These are phyloP conservation scores for Leucocoprinus sp. DNA, from an alignment of 768 basidiomycete species.

Conservation along the genomic window DNA sequence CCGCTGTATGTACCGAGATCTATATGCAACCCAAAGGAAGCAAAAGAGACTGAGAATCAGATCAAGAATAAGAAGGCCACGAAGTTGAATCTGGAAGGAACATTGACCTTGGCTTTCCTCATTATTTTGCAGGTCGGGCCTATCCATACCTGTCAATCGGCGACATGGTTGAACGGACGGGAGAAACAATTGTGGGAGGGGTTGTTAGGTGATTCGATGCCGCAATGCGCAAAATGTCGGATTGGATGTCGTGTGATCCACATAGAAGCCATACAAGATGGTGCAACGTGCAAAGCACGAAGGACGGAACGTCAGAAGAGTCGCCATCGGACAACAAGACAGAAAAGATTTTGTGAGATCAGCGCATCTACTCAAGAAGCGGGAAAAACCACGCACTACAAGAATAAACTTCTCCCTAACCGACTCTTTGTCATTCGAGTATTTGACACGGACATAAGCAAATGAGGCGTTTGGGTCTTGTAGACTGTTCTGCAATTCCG, in stretches of 20 bases:
- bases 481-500: slow-evolving; percentile 65
- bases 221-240: not conserved
- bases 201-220: not conserved
- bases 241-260: slow-evolving; percentile 16
- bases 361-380: slow-evolving; percentile 2
- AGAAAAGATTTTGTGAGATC: not conserved
- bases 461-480: slow-evolving; percentile 73
- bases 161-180: not conserved
- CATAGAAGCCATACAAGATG: slow-evolving; percentile 13
- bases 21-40: slow-evolving; percentile 24
- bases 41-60: slow-evolving; percentile 18
- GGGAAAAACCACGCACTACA: slow-evolving; percentile 32
- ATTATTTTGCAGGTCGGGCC: slow-evolving; percentile 78
- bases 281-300: slow-evolving; percentile 8
- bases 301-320: slow-evolving; percentile 17
- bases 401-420: slow-evolving; percentile 85
- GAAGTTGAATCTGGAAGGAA: slow-evolving; percentile 11
- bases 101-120: slow-evolving; percentile 80
- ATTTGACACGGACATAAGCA: slow-evolving; percentile 78
- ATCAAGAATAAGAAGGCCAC: slow-evolving; percentile 5
- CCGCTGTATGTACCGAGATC: slow-evolving; percentile 88
- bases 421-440: slow-evolving; percentile 81
- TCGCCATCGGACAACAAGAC: slow-evolving; percentile 4
- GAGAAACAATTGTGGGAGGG: not conserved
- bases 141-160: slow-evolving; percentile 55